Conservation (phyloP, 2,329 filamentous ascomycete species). For the Exutisphaerella laricina region DNA sequence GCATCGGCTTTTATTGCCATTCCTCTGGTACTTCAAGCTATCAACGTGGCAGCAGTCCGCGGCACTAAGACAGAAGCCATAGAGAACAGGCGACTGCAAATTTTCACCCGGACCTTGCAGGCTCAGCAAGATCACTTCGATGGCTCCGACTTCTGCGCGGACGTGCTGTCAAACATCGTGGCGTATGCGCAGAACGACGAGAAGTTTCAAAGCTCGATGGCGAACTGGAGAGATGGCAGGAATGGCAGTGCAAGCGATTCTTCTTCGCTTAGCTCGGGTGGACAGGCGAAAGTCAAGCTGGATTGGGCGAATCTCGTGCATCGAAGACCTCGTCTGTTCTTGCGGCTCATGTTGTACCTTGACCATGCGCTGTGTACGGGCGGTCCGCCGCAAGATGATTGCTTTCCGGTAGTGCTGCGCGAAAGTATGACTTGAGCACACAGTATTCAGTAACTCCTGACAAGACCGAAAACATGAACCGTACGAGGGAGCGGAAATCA, state of each 20-base stretch:
- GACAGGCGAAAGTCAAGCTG: constrained; percentile 4
- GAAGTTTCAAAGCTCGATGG: constrained; percentile 6
- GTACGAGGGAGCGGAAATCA: too few relatives aligned
- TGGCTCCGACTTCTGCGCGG: constrained; percentile 10
- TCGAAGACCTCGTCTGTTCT: constrained; percentile 8
- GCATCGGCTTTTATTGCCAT: constrained; percentile 8
- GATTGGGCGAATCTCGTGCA: constrained; percentile 12
- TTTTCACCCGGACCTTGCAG: constrained; percentile 9
- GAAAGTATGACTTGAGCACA: not conserved
- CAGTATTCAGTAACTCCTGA: too few relatives aligned
- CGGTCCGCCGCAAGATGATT: constrained; percentile 6
- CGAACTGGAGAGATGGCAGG: constrained; percentile 4
- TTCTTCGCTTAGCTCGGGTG: not conserved
- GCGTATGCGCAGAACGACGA: constrained; percentile 10
- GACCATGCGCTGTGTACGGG: constrained; percentile 11
- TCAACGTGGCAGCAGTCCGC: constrained; percentile 11
- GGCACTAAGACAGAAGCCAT: constrained; percentile 3
- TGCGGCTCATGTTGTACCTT: constrained; percentile 11
- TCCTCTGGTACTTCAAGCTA: constrained; percentile 10
- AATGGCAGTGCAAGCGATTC: not conserved
- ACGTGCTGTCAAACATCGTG: constrained; percentile 10
- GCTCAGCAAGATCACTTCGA: constrained; percentile 11
- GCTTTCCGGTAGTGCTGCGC: constrained; percentile 7
- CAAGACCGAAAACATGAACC: too few relatives aligned
- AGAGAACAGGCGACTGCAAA: constrained; percentile 9